Base-by-base conservation (phyloP, 345 rosid species). In the Viola odorata region DNA sequence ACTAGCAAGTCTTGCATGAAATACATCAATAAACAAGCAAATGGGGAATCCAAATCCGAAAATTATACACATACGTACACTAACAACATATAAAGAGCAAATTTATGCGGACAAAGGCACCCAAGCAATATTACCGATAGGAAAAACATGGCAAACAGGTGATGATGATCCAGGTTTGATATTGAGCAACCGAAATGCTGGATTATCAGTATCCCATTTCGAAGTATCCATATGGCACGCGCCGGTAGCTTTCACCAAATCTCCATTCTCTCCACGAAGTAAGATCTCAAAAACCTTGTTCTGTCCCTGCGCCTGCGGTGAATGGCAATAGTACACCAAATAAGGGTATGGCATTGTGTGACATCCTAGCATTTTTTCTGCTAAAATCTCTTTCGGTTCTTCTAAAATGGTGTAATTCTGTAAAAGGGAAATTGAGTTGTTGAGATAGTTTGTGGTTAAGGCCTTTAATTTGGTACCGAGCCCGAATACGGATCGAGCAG, bases 181-280 rank as follows among this genome's bases (percentile, higher is more conserved):
- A 50, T 74, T 67, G 36, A 78, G 57, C 12, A 77, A 64, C 3
- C 49, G 65, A 57, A 84, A 79, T 8, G 84, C 67, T 9, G 62
- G 62, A 51, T 79, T 82, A 13, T 71, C 41, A 1, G 3, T 70
- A 48, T 15, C 57, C 83, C 85, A 81, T 17, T 73, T 70, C 14
- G 85, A 70, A 1, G 85, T 77, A 47, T 84, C 84, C 80, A 75
- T 66, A 66, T 84, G 88, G 38, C 84, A 81, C 16, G 79, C 77
- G 4, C 77, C 76, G 23, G 70, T 41, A 8, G 85, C 84, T 5
- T 57, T 62, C 14, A 77, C 76, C 17, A 9, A 52, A 5, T 77
- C 81, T 12, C 81, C 82, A 12, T 71, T 67, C 6, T 84, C 84
- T 9, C 82, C 81, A 0, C 23, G 69, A 49, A 79, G 40, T 1